Percentiles rank a stretch among this genome's conserved stretches.
phyloP scores from a whole-genome alignment of 495 filamentous ascomycete species.

The Peziza echinospora region DNA sequence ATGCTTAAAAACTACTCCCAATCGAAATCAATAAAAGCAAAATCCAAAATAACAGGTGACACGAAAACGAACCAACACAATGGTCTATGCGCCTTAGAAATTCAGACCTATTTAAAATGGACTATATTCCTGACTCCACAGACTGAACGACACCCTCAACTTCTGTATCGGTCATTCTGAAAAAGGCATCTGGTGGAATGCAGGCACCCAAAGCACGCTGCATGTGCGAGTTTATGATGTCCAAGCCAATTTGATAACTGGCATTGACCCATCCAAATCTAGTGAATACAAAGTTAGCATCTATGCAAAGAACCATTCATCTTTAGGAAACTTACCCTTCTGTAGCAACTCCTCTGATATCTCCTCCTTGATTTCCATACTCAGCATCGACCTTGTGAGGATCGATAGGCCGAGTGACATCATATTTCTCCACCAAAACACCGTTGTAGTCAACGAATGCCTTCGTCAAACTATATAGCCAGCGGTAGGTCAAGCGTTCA shows the following conservation, averaged over 20 bases:
- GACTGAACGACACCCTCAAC: background rate
- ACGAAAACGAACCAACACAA: no score
- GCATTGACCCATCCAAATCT: conserved; percentile 99
- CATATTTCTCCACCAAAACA: conserved; percentile 94
- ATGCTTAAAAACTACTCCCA: no score
- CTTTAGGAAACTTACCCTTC: conserved; percentile 46
- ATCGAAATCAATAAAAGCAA: no score
- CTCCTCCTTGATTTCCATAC: conserved; percentile 85
- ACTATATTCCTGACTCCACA: no score
- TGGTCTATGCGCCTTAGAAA: no score
- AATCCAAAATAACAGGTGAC: no score
- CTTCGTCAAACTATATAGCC: conserved; percentile 93
- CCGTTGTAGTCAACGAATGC: conserved; percentile 95
- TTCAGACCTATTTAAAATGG: no score
- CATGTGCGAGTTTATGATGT: conserved; percentile 65
- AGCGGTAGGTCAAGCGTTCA: conserved; percentile 73
- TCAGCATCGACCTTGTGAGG: conserved; percentile 87
- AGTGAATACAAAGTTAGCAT: background rate
- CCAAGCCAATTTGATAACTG: conserved; percentile 75
- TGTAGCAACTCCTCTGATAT: conserved; percentile 81
- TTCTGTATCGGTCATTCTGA: background rate
- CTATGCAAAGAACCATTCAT: conserved; percentile 1
- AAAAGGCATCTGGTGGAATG: conserved; percentile 42
- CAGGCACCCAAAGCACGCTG: conserved; percentile 63
- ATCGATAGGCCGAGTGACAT: conserved; percentile 72